A percentile compares a stretch with the other conserved stretches of the same genome.
Evolutionary conservation across 768 basidiomycete species (phyloP).

Genomic region (Russula foetens): DNA sequence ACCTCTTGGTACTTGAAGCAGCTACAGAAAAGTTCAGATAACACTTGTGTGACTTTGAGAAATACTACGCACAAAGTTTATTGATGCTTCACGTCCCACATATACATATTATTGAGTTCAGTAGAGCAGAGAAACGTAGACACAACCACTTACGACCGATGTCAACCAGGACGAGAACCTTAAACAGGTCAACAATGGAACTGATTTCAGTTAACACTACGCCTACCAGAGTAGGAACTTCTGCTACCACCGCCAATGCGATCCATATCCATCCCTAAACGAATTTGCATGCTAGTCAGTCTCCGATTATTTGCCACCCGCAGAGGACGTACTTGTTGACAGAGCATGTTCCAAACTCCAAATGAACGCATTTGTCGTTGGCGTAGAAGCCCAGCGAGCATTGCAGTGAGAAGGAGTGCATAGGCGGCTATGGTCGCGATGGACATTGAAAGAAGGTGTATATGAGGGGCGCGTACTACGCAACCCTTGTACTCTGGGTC

Average conservation of each 20-base stretch:
- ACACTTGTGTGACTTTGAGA: not conserved
- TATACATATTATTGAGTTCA: not conserved
- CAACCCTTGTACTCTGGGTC: conserved; percentile 4
- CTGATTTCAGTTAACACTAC: not conserved
- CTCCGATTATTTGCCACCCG: not conserved
- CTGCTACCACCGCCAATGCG: conserved; percentile 5
- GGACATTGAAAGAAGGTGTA: conserved; percentile 1
- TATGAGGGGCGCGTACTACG: not conserved
- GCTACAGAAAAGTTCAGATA: not conserved
- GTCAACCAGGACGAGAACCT: not conserved
- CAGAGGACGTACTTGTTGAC: not conserved
- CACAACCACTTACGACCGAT: not conserved
- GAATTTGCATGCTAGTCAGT: not conserved
- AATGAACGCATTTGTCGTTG: not conserved
- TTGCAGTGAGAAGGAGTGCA: not conserved
- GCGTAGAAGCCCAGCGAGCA: conserved; percentile 5
- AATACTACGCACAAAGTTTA: not conserved
- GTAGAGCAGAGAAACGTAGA: not conserved
- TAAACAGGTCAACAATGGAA: not conserved
- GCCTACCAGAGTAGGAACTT: conserved; percentile 7
- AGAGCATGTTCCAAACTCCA: conserved; percentile 5
- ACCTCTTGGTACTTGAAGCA: conserved; percentile 11
- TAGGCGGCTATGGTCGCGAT: not conserved
- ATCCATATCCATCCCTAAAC: conserved; percentile 13
- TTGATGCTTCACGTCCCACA: not conserved